phyloP scores from a whole-genome alignment of 768 basidiomycete genomes.

The Phallus indusiatus region DNA sequence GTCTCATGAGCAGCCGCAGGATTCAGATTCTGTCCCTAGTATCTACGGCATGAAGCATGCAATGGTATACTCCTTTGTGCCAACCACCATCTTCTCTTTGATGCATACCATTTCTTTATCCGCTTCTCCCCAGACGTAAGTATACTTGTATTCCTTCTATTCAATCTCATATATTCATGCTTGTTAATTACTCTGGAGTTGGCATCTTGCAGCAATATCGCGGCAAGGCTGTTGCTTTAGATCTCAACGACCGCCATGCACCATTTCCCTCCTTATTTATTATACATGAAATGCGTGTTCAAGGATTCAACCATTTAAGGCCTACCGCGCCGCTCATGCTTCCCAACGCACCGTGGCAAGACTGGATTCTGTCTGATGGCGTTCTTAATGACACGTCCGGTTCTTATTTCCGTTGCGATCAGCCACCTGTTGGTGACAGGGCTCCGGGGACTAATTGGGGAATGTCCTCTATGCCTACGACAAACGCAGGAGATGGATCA shows the following conservation, averaged over 20 bases:
- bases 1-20: too few relatives aligned
- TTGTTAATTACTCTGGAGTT: slow-evolving; percentile 22
- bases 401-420: neutral
- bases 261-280: slow-evolving; percentile 26
- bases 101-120: neutral
- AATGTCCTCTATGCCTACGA: slow-evolving; percentile 8
- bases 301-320: slow-evolving; percentile 22
- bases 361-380: slow-evolving; percentile 18
- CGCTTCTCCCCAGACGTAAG: neutral
- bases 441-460: neutral
- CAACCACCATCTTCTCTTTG: neutral
- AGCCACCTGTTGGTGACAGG: neutral
- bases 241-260: slow-evolving; percentile 19
- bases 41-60: neutral
- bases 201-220: slow-evolving; percentile 17
- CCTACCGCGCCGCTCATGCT: slow-evolving; percentile 11
- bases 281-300: slow-evolving; percentile 29
- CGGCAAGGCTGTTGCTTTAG: slow-evolving; percentile 26
- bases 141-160: neutral
- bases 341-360: slow-evolving; percentile 18
- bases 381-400: slow-evolving; percentile 5
- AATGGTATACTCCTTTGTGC: neutral
- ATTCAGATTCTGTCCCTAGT: too few relatives aligned
- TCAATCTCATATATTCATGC: slow-evolving; percentile 16
- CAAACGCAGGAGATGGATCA: slow-evolving; percentile 11